phyloP scores from a whole-genome alignment of 106 monocot genomes.

The Acorus gramineus region DNA sequence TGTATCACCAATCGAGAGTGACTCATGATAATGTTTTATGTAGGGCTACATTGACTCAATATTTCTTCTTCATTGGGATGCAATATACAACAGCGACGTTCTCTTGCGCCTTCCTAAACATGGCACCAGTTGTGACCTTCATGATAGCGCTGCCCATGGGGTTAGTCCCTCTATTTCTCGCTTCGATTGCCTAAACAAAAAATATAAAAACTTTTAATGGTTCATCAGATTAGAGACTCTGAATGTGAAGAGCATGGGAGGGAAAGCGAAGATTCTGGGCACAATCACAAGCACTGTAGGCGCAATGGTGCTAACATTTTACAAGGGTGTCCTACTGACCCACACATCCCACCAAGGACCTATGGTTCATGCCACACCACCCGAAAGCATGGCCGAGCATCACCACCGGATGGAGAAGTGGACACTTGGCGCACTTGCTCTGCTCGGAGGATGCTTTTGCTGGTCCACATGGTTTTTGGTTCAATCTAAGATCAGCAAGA shows the following conservation, averaged over 20 bases:
- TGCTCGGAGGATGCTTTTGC: slow-evolving; percentile 26
- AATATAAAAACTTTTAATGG: too few relatives aligned
- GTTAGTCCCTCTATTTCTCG: slow-evolving; percentile 18
- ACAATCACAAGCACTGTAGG: slow-evolving; percentile 33
- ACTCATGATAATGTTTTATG: neutral
- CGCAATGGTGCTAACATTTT: slow-evolving; percentile 50
- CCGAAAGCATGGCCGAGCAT: too few relatives aligned
- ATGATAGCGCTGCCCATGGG: slow-evolving; percentile 36
- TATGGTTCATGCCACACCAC: too few relatives aligned
- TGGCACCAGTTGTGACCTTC: slow-evolving; percentile 55
- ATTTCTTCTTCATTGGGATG: slow-evolving; percentile 47
- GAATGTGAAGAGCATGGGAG: slow-evolving; percentile 35
- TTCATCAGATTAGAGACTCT: slow-evolving; percentile 45
- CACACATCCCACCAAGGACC: slow-evolving; percentile 5
- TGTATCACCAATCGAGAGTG: too few relatives aligned
- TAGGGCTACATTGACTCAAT: slow-evolving; percentile 57
- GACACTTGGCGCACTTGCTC: slow-evolving; percentile 34
- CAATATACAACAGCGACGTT: slow-evolving; percentile 49
- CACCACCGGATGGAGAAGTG: slow-evolving; percentile 10
- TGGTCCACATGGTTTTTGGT: slow-evolving; percentile 71
- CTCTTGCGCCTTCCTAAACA: slow-evolving; percentile 58
- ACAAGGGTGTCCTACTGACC: slow-evolving; percentile 47
- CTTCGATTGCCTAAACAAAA: neutral
- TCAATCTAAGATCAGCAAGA: slow-evolving; percentile 40
- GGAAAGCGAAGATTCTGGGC: slow-evolving; percentile 53